These are phyloP conservation scores for Guadua angustifolia DNA, from an alignment of 176 grass and related monocot genomes.

Conservation along the genomic window DNA sequence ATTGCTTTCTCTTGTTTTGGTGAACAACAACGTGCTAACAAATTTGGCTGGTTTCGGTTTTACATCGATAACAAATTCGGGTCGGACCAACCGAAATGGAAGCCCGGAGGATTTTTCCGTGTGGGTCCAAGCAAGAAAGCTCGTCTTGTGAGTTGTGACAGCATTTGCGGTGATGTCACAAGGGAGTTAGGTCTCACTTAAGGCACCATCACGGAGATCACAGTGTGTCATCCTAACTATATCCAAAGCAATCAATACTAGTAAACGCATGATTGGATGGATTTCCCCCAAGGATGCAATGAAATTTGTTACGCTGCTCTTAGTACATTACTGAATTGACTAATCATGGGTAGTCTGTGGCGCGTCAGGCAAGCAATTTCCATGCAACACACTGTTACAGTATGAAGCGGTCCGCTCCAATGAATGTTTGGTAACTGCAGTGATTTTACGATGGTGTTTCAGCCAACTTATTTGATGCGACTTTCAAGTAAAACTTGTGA, in stretches of 20 bases:
- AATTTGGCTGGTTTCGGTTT: slow-evolving; percentile 11
- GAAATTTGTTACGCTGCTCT: not conserved
- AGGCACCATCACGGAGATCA: slow-evolving; percentile 28
- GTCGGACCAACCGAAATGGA: slow-evolving; percentile 56
- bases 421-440: not conserved
- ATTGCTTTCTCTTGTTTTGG: slow-evolving; percentile 29
- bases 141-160: slow-evolving; percentile 4
- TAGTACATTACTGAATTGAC: not conserved
- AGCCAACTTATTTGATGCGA: not conserved
- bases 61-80: slow-evolving; percentile 26
- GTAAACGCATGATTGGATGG: slow-evolving; percentile 29
- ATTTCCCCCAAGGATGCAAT: not conserved
- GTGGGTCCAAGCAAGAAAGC: slow-evolving; percentile 25
- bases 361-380: slow-evolving; percentile 4
- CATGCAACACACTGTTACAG: not conserved
- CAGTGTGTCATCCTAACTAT: slow-evolving; percentile 20
- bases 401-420: not conserved
- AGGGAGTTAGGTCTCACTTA: slow-evolving; percentile 16
- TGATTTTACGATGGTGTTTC: not conserved
- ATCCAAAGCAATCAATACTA: not conserved
- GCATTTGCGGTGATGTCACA: slow-evolving; percentile 20
- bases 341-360: not conserved
- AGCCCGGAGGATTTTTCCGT: slow-evolving; percentile 28
- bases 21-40: slow-evolving; percentile 45
- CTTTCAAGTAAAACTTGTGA: not conserved